Percentiles rank a stretch among this genome's conserved stretches.
phyloP scores from a whole-genome alignment of 176 grass and related monocot genomes.

The Zoysia japonica region DNA sequence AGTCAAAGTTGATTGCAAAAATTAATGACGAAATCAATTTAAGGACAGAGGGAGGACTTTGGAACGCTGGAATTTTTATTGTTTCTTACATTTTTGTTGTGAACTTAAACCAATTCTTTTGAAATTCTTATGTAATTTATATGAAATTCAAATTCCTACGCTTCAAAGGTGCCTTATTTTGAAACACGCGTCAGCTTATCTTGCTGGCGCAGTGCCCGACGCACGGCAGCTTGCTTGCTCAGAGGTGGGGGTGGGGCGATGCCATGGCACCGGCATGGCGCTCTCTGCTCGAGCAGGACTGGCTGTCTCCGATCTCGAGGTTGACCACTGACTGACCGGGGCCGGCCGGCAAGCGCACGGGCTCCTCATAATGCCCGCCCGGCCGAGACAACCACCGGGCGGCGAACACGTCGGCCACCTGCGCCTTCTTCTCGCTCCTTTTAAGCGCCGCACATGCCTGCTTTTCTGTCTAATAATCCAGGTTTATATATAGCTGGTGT shows the following conservation, averaged over 20 bases:
- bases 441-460: neutral
- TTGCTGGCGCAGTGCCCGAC: slow-evolving; percentile 32
- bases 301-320: slow-evolving; percentile 52
- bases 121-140: too few species aligned
- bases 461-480: too few species aligned
- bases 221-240: slow-evolving; percentile 24
- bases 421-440: neutral
- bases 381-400: neutral
- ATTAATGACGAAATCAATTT: too few species aligned
- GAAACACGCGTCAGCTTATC: neutral
- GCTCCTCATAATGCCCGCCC: slow-evolving; percentile 31
- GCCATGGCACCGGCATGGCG: slow-evolving; percentile 29
- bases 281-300: slow-evolving; percentile 23
- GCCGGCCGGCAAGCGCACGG: slow-evolving; percentile 26
- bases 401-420: neutral
- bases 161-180: too few species aligned
- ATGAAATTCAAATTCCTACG: too few species aligned
- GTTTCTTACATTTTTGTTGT: too few species aligned
- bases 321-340: slow-evolving; percentile 34
- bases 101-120: too few species aligned
- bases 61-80: too few species aligned
- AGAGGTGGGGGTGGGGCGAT: slow-evolving; percentile 37
- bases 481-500: neutral
- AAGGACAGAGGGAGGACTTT: too few species aligned
- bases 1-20: too few species aligned